Evolutionary conservation across 306 rosid species (phyloP).

Genomic region (Coriaria nepalensis): DNA sequence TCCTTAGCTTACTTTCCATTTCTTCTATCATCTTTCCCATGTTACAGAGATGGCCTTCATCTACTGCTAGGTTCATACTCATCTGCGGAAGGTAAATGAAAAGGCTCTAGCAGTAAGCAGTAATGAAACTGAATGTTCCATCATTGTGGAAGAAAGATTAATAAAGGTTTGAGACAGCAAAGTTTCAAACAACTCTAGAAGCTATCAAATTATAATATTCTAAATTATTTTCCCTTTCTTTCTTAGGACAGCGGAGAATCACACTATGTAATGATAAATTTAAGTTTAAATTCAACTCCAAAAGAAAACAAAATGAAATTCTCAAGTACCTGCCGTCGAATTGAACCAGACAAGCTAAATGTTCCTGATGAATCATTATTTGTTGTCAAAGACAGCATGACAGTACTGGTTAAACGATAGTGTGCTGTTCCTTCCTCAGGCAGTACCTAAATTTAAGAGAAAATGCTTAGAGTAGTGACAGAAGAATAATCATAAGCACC

Average conservation of each 20-base stretch:
- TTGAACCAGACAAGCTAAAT: conserved; percentile 84
- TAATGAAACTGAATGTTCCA: not conserved
- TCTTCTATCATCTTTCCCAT: conserved; percentile 99
- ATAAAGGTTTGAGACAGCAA: no score
- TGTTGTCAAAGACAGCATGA: conserved; percentile 84
- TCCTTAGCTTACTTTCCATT: conserved; percentile 96
- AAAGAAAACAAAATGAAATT: conserved; percentile 12
- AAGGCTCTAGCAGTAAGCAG: not conserved
- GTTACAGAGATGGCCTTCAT: conserved; percentile 90
- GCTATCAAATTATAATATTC: no score
- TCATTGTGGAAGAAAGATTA: not conserved
- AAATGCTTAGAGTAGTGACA: not conserved
- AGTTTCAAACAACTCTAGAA: no score
- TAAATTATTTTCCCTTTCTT: no score
- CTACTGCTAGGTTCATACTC: conserved; percentile 67
- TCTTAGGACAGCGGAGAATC: no score
- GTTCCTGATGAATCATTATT: conserved; percentile 71
- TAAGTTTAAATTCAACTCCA: not conserved
- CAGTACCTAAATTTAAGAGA: conserved; percentile 40
- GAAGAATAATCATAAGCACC: conserved; percentile 3
- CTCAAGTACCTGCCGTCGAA: conserved; percentile 74
- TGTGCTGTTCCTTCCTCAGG: conserved; percentile 71
- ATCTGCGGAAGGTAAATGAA: conserved; percentile 31
- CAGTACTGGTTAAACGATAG: conserved; percentile 85
- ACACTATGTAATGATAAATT: no score